Evolutionary conservation across 192 early-diverging fungal species (phyloP).

Genomic region (Coemansia sp.): DNA sequence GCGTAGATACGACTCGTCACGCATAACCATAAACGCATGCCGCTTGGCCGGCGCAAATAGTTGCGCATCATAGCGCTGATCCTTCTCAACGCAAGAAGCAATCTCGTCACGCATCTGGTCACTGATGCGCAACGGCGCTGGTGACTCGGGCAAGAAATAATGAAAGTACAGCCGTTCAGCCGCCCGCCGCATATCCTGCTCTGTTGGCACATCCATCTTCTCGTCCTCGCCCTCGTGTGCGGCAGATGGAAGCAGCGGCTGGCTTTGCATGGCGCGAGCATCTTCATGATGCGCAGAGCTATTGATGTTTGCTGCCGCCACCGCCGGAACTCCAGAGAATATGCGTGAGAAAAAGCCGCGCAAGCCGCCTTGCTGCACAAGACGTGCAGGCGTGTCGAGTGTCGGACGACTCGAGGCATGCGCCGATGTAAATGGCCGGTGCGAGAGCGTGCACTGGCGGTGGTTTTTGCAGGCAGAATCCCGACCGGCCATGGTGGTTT

Average conservation of each 20-base stretch:
- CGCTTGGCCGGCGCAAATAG: conserved; percentile 52
- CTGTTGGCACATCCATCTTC: conserved; percentile 13
- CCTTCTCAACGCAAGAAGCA: conserved; percentile 32
- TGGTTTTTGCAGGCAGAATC: conserved; percentile 28
- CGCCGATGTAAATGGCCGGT: conserved; percentile 37
- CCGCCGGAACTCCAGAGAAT: conserved; percentile 32
- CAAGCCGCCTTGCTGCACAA: conserved; percentile 13
- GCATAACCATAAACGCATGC: conserved; percentile 52
- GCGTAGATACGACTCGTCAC: conserved; percentile 49
- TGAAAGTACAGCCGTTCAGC: conserved; percentile 48
- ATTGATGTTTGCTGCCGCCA: not conserved
- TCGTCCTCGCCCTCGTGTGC: conserved; percentile 14
- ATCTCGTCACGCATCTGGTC: conserved; percentile 45
- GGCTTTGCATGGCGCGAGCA: conserved; percentile 8
- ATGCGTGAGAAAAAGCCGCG: conserved; percentile 47
- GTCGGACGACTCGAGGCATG: conserved; percentile 19
- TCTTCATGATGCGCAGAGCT: not conserved
- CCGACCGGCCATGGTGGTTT: conserved; percentile 27
- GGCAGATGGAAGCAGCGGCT: conserved; percentile 26
- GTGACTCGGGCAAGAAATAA: conserved; percentile 36
- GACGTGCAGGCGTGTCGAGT: conserved; percentile 24
- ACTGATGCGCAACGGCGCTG: conserved; percentile 35
- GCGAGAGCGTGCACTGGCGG: conserved; percentile 27
- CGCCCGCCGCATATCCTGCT: conserved; percentile 40
- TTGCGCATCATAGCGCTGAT: conserved; percentile 35